Evolutionary conservation across 257 asterid species (phyloP).

Genomic region (Solanum corneliomulleri): DNA sequence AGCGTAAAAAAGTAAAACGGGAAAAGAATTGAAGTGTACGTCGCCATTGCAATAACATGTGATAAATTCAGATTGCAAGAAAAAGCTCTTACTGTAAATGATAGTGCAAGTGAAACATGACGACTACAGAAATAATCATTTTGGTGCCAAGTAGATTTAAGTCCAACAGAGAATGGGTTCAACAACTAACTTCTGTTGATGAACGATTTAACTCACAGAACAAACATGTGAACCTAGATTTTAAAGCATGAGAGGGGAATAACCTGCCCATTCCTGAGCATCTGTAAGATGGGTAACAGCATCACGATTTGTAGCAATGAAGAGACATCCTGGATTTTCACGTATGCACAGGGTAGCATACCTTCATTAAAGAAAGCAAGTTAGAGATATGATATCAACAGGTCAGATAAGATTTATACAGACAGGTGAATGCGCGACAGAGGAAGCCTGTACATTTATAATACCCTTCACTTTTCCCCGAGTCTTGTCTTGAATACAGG

Average conservation of each 20-base stretch:
- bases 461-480: not conserved
- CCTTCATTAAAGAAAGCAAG: constrained; percentile 32
- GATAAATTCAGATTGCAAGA: not conserved
- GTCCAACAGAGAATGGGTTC: not conserved
- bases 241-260: not conserved
- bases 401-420: not conserved
- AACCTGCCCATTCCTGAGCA: constrained; percentile 99
- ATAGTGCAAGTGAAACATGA: not conserved
- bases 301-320: constrained; percentile 94
- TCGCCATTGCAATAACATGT: not conserved
- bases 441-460: not conserved
- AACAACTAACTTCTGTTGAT: not conserved
- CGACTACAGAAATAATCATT: not conserved
- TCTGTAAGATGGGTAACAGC: constrained; percentile 99
- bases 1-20: not conserved
- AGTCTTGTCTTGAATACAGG: not conserved
- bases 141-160: not conserved
- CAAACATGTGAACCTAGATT: not conserved
- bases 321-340: constrained; percentile 94
- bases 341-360: constrained; percentile 95
- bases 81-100: not conserved
- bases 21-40: not conserved
- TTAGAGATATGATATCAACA: not conserved
- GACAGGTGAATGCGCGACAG: not conserved
- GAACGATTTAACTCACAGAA: not conserved